These are phyloP conservation scores for Lasiosphaeria ovina DNA, from an alignment of 495 filamentous ascomycete species.

Conservation along the genomic window DNA sequence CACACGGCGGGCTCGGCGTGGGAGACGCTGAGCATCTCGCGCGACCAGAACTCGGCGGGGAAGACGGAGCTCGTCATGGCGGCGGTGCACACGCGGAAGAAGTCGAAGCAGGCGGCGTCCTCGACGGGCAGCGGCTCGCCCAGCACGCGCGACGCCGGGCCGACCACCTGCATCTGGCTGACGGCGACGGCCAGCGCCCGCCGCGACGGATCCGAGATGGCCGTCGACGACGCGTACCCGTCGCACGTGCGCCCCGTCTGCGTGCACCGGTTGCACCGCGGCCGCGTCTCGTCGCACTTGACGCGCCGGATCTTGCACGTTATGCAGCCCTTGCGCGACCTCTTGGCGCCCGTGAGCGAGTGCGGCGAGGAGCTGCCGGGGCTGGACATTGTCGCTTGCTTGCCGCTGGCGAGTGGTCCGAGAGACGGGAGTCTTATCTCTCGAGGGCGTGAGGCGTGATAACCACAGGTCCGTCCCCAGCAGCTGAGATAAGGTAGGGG, in stretches of 20 bases:
- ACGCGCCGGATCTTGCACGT: conserved; percentile 35
- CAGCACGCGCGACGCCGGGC: conserved; percentile 35
- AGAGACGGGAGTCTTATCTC: no score
- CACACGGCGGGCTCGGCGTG: conserved; percentile 53
- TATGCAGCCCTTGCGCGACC: conserved; percentile 21
- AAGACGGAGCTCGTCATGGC: conserved; percentile 19
- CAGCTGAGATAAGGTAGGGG: no score
- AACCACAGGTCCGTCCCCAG: no score
- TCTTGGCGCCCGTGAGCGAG: background rate
- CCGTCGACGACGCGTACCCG: conserved; percentile 32
- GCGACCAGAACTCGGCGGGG: conserved; percentile 48
- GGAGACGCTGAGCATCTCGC: conserved; percentile 49
- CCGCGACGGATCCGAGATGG: conserved; percentile 25
- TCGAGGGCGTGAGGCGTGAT: no score
- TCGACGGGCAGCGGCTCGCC: conserved; percentile 41
- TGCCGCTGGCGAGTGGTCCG: no score
- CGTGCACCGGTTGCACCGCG: conserved; percentile 32
- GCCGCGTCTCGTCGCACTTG: conserved; percentile 40
- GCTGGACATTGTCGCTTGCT: no score
- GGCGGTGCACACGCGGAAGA: conserved; percentile 24
- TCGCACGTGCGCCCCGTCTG: conserved; percentile 32
- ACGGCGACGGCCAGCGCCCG: conserved; percentile 27
- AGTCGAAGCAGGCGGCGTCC: conserved; percentile 25
- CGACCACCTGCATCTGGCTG: conserved; percentile 42
- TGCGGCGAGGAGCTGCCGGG: no score